Evolutionary conservation across 2,329 filamentous ascomycete species (phyloP), one percentile per base, ranked within the genome.

Genomic region (Amphichorda felina): DNA sequence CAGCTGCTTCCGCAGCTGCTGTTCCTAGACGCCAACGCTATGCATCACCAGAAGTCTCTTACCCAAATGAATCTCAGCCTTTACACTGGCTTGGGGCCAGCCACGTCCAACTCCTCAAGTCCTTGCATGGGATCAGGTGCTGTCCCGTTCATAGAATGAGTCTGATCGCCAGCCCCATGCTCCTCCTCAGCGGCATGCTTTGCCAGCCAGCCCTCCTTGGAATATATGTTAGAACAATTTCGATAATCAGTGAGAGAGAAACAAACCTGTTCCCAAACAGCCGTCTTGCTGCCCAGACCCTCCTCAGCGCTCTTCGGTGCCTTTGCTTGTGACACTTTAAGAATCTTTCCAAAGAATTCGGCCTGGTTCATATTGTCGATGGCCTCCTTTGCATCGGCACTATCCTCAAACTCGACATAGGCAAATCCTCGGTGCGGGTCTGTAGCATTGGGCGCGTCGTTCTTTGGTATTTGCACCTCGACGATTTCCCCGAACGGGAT

Each of bases 361-460:
- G 88, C 82, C 56, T 94, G 87, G 54, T 98, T 86, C 89, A 98
- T 96, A 55, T 98, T 98, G 68, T 96, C 87, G 56, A 98, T 94
- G 34, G 91, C 91, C 60, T 96, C 89, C 50, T 79, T 79, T 19
- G 88, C 89, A 59, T 98, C 91, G 38, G 80, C 75, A 10, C 77
- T 70, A 38, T 86, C 73, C 49, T 95, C 87, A 51, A 84, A 98
- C 53, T 98, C 91, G 34, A 98, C 84, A 55, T 98, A 96, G 39
- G 88, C 91, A 57, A 96, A 98, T 1, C 93, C 91, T 35, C 88
- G 72, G 56, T 98, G 91, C 21, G 77, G 65, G 28, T 93, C 84
- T 33, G 72, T 76, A 6, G 82, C 76, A 42, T 84, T 87, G 44
- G 82, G 80, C 42, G 79, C 68, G 53, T 94, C 88, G 38, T 86